phyloP scores from a whole-genome alignment of 495 filamentous ascomycete genomes.

The Aspergillus indologenus region DNA sequence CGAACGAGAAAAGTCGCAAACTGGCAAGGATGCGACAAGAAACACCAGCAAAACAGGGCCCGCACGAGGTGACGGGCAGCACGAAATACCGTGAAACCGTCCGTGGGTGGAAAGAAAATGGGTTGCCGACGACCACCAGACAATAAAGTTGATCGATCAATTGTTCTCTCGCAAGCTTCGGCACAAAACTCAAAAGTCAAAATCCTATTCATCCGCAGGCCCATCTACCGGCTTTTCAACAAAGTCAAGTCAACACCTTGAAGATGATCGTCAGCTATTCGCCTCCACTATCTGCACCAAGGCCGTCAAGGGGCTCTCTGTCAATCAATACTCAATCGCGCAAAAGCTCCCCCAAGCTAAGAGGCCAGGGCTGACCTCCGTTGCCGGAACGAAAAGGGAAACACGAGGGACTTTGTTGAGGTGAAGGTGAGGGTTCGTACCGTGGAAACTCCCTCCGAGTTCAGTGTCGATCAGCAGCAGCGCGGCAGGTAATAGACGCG shows the following conservation, averaged over 20 bases:
- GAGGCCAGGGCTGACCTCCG: neutral
- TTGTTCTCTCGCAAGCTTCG: neutral
- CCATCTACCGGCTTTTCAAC: neutral
- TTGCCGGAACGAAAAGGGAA: conserved; percentile 2
- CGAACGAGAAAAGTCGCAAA: too few relatives aligned
- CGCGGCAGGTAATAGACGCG: neutral
- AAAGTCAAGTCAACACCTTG: too few relatives aligned
- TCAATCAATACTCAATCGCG: conserved; percentile 18
- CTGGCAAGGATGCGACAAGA: too few relatives aligned
- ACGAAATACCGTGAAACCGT: too few relatives aligned
- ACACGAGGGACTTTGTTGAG: neutral
- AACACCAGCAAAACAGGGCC: too few relatives aligned
- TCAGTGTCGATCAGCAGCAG: neutral
- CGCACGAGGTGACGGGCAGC: too few relatives aligned
- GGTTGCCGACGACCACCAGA: neutral
- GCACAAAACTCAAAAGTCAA: neutral
- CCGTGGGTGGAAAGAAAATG: neutral
- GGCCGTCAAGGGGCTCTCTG: neutral
- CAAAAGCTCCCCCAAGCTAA: conserved; percentile 12
- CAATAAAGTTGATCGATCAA: neutral
- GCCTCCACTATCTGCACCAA: neutral
- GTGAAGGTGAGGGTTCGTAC: neutral
- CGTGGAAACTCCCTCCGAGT: neutral
- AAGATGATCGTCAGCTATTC: neutral
- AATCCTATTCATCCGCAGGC: neutral